Base-by-base conservation (phyloP, 1,284 basidiomycete species). In the Ustilago hordei region DNA sequence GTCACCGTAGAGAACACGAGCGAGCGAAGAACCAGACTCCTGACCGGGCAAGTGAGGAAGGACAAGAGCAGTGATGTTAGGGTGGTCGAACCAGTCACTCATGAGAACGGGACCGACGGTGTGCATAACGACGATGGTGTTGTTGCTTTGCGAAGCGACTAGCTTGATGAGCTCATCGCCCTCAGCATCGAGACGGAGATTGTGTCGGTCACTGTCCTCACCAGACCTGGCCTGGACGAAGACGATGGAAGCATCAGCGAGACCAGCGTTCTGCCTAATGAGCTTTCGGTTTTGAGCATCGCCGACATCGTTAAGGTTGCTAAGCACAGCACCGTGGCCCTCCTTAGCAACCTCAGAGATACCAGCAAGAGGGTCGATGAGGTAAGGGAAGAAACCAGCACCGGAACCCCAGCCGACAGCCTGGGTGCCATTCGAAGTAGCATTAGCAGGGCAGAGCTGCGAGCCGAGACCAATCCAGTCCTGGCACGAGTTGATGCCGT, bases 91-190 rank as follows among this genome's bases (percentile, higher is more conserved):
- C 75, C 71, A 78, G 43, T 69, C 70, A 31, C 64, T 69, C 61
- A 66, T 71, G 28, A 82, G 62, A 39, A 81, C 75, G 39, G 74
- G 66, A 11, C 65, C 63, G 53, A 71, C 74, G 58, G 91, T 90
- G 86, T 95, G 91, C 28, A 92, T 89, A 39, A 95, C 89, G 17
- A 95, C 93, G 53, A 95, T 90, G 0, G 93, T 94, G 87, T 95
- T 94, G 79, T 89, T 89, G 79, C 82, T 82, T 31, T 75, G 72
- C 11, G 77, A 69, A 3, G 87, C 85, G 23, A 87, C 85, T 7
- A 17, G 85, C 86, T 32, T 87, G 84, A 65, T 83, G 8, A 87
- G 45, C 84, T 86, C 53, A 79, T 86, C 35, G 79, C 86, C 59
- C 17, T 83, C 84, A 13, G 84, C 80, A 56, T 86, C 85, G 32